phyloP scores from a whole-genome alignment of 345 rosid genomes.

The Microthlaspi erraticum region DNA sequence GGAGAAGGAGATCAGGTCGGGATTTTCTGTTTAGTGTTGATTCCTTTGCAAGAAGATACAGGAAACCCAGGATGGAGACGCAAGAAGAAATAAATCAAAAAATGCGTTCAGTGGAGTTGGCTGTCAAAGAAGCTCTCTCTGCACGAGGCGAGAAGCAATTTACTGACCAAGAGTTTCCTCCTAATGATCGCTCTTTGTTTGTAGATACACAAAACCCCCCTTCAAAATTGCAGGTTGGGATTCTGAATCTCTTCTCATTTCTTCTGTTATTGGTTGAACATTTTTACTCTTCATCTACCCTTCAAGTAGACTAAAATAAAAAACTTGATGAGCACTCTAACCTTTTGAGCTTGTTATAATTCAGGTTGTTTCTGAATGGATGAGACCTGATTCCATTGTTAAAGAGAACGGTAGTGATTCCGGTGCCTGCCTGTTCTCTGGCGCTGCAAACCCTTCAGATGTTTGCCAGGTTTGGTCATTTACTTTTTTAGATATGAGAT shows the following conservation, averaged over 20 bases:
- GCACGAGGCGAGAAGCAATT: slow-evolving; percentile 85
- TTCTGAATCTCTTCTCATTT: slow-evolving; percentile 23
- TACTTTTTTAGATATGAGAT: slow-evolving; percentile 17
- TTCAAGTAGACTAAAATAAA: slow-evolving; percentile 23
- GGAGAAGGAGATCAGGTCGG: slow-evolving; percentile 88
- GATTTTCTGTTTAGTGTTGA: slow-evolving; percentile 75
- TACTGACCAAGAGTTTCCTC: slow-evolving; percentile 99
- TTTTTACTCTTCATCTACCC: not conserved
- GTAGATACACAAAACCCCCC: slow-evolving; percentile 86
- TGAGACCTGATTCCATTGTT: slow-evolving; percentile 87
- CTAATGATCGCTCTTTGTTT: slow-evolving; percentile 85
- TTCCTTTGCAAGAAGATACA: slow-evolving; percentile 88
- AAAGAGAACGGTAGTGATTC: slow-evolving; percentile 63
- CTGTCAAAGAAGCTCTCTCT: slow-evolving; percentile 94
- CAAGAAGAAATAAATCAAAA: slow-evolving; percentile 94
- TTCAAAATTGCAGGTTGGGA: slow-evolving; percentile 81
- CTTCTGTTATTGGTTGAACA: slow-evolving; percentile 29
- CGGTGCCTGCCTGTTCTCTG: slow-evolving; percentile 89
- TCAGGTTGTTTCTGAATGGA: slow-evolving; percentile 98
- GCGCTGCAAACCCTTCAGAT: slow-evolving; percentile 93
- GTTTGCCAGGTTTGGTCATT: slow-evolving; percentile 89
- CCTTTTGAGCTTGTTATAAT: slow-evolving; percentile 36
- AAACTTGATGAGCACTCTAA: slow-evolving; percentile 35
- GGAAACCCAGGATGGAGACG: slow-evolving; percentile 95
- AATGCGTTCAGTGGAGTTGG: slow-evolving; percentile 96